Conservation (phyloP, 768 basidiomycete genomes). For the Suillus luteus region DNA sequence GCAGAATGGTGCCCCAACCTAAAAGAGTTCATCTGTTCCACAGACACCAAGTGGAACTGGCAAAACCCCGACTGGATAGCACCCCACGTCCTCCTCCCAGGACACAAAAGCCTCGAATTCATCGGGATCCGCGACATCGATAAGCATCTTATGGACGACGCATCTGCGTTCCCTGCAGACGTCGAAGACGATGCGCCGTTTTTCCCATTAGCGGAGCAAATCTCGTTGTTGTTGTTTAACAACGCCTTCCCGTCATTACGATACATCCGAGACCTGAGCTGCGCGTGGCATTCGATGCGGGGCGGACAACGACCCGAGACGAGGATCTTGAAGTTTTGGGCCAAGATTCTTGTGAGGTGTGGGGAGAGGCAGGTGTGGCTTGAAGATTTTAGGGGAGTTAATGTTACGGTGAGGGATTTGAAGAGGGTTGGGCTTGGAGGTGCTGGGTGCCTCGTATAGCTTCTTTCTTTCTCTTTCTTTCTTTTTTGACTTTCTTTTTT, state of each 20-base stretch:
- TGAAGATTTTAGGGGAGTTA: slow-evolving; percentile 64
- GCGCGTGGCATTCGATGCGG: slow-evolving; percentile 57
- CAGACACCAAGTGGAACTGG: slow-evolving; percentile 84
- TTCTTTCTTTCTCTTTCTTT: not conserved
- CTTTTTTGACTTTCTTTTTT: not conserved
- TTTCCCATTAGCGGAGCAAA: slow-evolving; percentile 66
- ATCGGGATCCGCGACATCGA: slow-evolving; percentile 77
- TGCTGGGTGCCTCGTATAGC: not conserved
- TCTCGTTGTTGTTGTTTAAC: slow-evolving; percentile 55
- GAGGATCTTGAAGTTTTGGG: slow-evolving; percentile 51
- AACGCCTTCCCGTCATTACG: slow-evolving; percentile 64
- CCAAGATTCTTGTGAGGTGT: slow-evolving; percentile 50
- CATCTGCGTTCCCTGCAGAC: slow-evolving; percentile 32
- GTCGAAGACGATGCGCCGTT: slow-evolving; percentile 50
- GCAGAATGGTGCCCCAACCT: slow-evolving; percentile 74
- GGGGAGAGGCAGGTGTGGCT: slow-evolving; percentile 58
- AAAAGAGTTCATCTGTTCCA: slow-evolving; percentile 68
- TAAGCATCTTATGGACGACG: slow-evolving; percentile 54
- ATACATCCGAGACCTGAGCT: slow-evolving; percentile 67
- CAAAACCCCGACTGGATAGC: slow-evolving; percentile 79
- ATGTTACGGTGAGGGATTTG: slow-evolving; percentile 50
- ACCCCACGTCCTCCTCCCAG: slow-evolving; percentile 68
- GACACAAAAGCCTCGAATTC: slow-evolving; percentile 60
- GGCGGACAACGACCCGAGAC: slow-evolving; percentile 31
- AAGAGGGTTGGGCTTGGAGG: slow-evolving; percentile 38